Percentiles rank a stretch among this genome's conserved stretches.
Conservation (phyloP, 306 rosid species). For the Arachis stenosperma region DNA sequence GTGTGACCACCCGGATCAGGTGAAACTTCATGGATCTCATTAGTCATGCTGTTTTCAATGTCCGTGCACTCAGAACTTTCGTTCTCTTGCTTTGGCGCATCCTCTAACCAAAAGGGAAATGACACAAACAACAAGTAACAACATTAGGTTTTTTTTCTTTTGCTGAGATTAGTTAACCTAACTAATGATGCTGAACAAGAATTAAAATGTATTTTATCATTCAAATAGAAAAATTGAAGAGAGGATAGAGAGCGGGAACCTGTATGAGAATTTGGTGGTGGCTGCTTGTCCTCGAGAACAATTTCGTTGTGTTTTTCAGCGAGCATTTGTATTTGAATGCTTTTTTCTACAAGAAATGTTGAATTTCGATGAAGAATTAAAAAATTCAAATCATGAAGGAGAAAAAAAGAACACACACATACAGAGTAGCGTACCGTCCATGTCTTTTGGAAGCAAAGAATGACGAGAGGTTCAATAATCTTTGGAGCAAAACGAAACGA, state of each 20-base stretch:
- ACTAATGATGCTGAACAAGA: neutral
- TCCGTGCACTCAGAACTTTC: conserved; percentile 50
- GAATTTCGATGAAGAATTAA: neutral
- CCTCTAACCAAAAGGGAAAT: conserved; percentile 37
- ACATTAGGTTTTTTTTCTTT: neutral
- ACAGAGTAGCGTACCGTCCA: conserved; percentile 56
- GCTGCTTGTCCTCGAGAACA: conserved; percentile 38
- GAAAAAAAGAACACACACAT: neutral
- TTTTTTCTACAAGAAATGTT: conserved; percentile 51
- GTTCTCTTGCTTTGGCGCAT: conserved; percentile 39
- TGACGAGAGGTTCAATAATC: conserved; percentile 1
- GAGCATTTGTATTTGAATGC: conserved; percentile 44
- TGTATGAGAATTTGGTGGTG: conserved; percentile 43
- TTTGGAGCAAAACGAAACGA: neutral
- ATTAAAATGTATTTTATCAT: neutral
- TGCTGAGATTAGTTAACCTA: neutral
- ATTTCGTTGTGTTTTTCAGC: conserved; percentile 41
- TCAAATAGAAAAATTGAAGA: neutral
- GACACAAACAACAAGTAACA: neutral
- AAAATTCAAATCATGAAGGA: neutral
- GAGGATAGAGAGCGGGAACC: conserved; percentile 40
- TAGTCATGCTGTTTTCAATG: conserved; percentile 47
- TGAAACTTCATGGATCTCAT: conserved; percentile 59
- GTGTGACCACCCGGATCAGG: conserved; percentile 64
- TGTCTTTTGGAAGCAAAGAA: conserved; percentile 33